phyloP scores from a whole-genome alignment of 2,329 filamentous ascomycete genomes.

The Pseudocercospora eumusae region DNA sequence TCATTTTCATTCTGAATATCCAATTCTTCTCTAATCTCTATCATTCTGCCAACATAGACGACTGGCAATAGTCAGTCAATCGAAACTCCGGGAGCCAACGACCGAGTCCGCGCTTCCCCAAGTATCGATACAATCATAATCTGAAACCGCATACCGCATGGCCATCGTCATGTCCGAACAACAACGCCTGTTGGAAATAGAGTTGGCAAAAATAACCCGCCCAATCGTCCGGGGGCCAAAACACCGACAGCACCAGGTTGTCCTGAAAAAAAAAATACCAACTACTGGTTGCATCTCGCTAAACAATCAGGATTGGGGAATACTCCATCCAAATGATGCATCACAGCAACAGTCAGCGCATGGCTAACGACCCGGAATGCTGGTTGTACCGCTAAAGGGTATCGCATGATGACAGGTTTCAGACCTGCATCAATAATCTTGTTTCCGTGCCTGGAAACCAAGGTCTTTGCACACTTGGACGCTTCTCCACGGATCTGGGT shows the following conservation, averaged over 20 bases:
- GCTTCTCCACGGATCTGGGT: not conserved
- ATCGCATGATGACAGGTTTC: constrained; percentile 4
- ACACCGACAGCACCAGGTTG: not conserved
- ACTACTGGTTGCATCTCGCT: not conserved
- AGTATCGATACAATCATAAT: not conserved
- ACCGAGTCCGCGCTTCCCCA: not conserved
- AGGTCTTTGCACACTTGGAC: not conserved
- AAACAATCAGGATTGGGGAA: not conserved
- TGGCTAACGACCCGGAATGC: not conserved
- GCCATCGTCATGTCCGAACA: constrained; percentile 8
- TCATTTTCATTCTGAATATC: not conserved
- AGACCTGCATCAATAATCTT: not conserved
- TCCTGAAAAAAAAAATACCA: constrained; percentile 1
- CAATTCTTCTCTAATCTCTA: not conserved
- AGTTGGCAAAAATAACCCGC: not conserved
- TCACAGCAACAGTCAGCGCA: not conserved
- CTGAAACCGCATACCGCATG: not conserved
- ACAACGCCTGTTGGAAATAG: constrained; percentile 1
- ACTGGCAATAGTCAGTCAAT: not conserved
- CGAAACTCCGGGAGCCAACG: not conserved
- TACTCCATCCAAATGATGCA: not conserved
- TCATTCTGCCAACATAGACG: not conserved
- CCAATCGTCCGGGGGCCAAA: not conserved
- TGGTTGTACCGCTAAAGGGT: not conserved
- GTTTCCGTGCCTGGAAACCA: not conserved